Conservation (phyloP, 805 yeast genomes). For the Myxozyma monticola region DNA sequence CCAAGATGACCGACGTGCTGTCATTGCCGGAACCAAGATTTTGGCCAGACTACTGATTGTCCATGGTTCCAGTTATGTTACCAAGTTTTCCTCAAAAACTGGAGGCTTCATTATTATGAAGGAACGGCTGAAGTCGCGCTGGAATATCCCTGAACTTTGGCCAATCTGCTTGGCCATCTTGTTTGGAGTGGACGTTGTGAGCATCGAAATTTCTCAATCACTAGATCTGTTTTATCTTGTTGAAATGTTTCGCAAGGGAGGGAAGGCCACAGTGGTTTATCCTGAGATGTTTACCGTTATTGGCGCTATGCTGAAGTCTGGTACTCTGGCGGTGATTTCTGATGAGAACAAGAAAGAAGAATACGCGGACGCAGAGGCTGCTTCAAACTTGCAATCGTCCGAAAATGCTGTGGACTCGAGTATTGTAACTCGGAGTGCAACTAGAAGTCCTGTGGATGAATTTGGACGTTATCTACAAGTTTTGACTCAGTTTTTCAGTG, state of each 20-base stretch:
- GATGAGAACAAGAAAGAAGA: constrained; percentile 25
- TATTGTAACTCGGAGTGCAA: too few relatives aligned
- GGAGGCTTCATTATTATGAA: constrained; percentile 52
- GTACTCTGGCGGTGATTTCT: constrained; percentile 22
- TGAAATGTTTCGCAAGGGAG: constrained; percentile 25
- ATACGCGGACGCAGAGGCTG: neutral
- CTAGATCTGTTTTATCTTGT: constrained; percentile 26
- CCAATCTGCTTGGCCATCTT: constrained; percentile 30
- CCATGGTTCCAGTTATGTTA: constrained; percentile 50
- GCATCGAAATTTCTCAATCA: constrained; percentile 16
- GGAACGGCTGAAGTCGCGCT: constrained; percentile 48
- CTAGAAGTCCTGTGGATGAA: too few relatives aligned
- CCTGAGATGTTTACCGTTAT: constrained; percentile 32
- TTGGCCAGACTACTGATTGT: constrained; percentile 51
- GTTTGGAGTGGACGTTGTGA: constrained; percentile 46
- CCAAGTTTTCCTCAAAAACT: constrained; percentile 42
- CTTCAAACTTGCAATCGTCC: neutral
- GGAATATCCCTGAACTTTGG: constrained; percentile 50
- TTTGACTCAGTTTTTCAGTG: constrained; percentile 28
- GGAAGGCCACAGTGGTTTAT: constrained; percentile 28
- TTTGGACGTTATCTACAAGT: constrained; percentile 25
- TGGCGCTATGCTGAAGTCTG: constrained; percentile 32
- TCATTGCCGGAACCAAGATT: constrained; percentile 44
- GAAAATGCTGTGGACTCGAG: neutral
- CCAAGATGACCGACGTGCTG: constrained; percentile 42